Base-by-base conservation (phyloP, 2,329 filamentous ascomycete species). In the Phaeosphaeriaceae sp. region DNA sequence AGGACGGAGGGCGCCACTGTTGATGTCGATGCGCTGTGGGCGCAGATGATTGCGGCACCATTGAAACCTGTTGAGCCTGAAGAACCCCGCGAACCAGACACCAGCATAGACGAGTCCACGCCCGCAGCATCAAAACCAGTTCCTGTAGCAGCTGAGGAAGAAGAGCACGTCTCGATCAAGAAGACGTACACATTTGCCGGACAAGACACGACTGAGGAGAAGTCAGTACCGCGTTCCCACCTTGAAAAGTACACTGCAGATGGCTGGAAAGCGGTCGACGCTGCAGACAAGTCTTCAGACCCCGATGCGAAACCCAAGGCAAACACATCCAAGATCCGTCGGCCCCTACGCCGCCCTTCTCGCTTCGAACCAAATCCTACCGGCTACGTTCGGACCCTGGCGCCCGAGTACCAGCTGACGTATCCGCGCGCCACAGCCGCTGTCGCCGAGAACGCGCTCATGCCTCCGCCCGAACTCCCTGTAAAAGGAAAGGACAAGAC, bases 141-240 rank as follows among this genome's bases (percentile, higher is more conserved):
- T 25, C 40, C 51, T 7, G 58, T 41, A 10, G 60, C 64, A 3
- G 49, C 25, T 7, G 70, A 68, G 20, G 73, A 75, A 11, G 69
- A 75, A 48, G 78, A 81, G 44, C 74, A 68, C 78, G 50, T 92
- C 66, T 85, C 84, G 59, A 89, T 92, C 60, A 90, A 88, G 67
- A 87, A 89, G 27, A 89, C 86, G 15, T 92, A 91, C 77, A 90
- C 89, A 67, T 92, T 92, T 66, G 90, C 90, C 36, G 90, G 90
- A 27, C 86, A 89, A 68, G 83, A 89, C 13, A 87, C 90, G 67
- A 89, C 85, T 0, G 90, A 92, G 69, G 88, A 91, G 71, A 91
- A 91, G 72, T 78, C 88, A 11, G 88, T 92, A 1, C 80, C 86
- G 3, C 69, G 68, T 31, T 72, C 72, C 4, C 61, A 68, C 13